phyloP scores from a whole-genome alignment of 768 basidiomycete genomes.

The Clavaria fumosa region DNA sequence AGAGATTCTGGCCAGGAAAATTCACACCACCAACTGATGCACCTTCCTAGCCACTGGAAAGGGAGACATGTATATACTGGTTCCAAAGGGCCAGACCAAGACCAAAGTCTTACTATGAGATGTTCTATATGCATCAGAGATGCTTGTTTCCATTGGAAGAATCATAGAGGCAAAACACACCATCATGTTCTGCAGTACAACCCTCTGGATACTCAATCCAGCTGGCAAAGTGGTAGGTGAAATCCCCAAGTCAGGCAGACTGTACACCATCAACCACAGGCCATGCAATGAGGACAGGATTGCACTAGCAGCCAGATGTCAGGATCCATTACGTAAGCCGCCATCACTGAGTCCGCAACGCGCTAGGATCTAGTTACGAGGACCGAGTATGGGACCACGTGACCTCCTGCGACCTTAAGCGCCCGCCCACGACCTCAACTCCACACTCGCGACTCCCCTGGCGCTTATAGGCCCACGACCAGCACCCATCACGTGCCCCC shows the following conservation, averaged over 20 bases:
- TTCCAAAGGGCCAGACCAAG: slow-evolving; percentile 14
- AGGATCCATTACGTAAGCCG: no score
- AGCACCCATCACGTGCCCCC: no score
- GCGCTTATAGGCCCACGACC: no score
- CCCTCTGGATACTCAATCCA: slow-evolving; percentile 15
- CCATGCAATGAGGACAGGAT: slow-evolving; percentile 8
- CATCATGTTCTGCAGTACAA: slow-evolving; percentile 13
- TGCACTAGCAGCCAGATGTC: slow-evolving; percentile 6
- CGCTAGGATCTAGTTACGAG: no score
- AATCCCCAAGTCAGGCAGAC: slow-evolving; percentile 10
- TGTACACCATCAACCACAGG: slow-evolving; percentile 11
- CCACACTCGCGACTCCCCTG: no score
- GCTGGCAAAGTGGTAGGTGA: slow-evolving; percentile 11
- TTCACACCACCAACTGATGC: slow-evolving; percentile 18
- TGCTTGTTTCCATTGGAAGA: slow-evolving; percentile 19
- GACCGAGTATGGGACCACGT: no score
- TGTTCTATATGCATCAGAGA: slow-evolving; percentile 18
- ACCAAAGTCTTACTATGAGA: slow-evolving; percentile 14
- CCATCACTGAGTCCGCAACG: no score
- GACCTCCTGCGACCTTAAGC: no score
- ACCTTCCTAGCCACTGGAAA: slow-evolving; percentile 18
- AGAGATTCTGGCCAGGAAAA: slow-evolving; percentile 14
- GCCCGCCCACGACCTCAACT: no score
- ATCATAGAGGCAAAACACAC: slow-evolving; percentile 15
- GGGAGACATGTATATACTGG: slow-evolving; percentile 17